Base-by-base conservation (phyloP, 129 eudicot genomes). In the Sambucus nigra region DNA sequence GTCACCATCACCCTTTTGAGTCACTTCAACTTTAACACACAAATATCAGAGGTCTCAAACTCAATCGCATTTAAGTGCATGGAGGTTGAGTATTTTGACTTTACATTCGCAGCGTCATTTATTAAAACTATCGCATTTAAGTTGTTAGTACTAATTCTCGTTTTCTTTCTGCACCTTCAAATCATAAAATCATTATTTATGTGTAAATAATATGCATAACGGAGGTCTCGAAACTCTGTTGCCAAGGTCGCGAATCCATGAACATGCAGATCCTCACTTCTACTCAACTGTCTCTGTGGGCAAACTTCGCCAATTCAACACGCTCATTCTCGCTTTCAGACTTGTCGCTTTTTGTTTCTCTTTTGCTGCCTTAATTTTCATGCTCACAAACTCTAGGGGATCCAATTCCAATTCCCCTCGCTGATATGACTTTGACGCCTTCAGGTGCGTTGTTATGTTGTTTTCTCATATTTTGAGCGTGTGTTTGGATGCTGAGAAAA, bases 271-370 rank as follows among this genome's bases (percentile, higher is more conserved):
- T 21, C 76, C 84, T 39, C 88, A 72, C 28, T 80, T 84, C 55
- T 89, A 84, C 46, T 80, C 94, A 51, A 84, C 86, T 2, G 75
- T 80, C 27, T 74, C 94, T 24, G 63, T 71, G 11, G 77, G 48
- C 15, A 84, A 80, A 55, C 85, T 80, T 24, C 77, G 82, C 39
- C 94, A 89, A 7, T 66, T 84, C 65, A 84, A 80, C 41, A 35
- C 38, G 10, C 57, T 84, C 25, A 63, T 84, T 35, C 62, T 84
- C 63, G 39, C 69, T 35, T 80, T 80, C 61, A 86, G 94, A 0
- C 48, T 80, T 3, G 61, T 62, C 9, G 66, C 86, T 22, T 80
- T 80, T 57, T 69, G 79, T 76, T 80, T 77, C 75, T 57, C 89
- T 10, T 72, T 80, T 2, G 73, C 94, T 20, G 72, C 94, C 25